phyloP scores from a whole-genome alignment of 768 basidiomycete species.

The Rhodotorula sphaerocarpa region DNA sequence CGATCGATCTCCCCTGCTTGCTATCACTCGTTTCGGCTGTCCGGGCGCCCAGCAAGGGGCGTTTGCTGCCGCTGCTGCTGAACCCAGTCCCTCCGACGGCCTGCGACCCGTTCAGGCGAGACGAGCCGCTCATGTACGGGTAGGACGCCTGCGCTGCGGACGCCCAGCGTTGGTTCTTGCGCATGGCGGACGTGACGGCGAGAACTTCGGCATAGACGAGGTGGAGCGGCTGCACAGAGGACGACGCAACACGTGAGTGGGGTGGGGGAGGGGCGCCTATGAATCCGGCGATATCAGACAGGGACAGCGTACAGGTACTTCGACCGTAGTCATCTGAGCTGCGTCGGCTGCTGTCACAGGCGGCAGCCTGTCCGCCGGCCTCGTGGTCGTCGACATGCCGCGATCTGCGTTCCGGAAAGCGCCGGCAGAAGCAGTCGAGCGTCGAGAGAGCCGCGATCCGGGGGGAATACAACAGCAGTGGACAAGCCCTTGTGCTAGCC shows the following conservation, averaged over 20 bases:
- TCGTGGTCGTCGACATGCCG: background rate
- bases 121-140: conserved; percentile 13
- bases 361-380: background rate
- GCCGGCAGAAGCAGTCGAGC: too few relatives aligned
- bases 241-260: background rate
- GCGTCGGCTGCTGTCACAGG: background rate
- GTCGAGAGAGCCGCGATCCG: background rate
- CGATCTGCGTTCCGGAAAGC: background rate
- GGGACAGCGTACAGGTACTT: conserved; percentile 23
- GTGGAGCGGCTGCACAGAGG: conserved; percentile 32
- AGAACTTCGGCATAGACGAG: conserved; percentile 81
- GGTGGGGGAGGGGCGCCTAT: too few relatives aligned
- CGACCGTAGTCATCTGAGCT: conserved; percentile 11
- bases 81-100: background rate
- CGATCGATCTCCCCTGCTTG: conserved; percentile 1
- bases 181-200: conserved; percentile 85
- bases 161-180: conserved; percentile 96
- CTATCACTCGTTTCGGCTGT: too few relatives aligned
- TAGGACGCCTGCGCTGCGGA: conserved; percentile 41
- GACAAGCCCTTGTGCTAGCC: too few relatives aligned
- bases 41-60: too few relatives aligned
- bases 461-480: too few relatives aligned
- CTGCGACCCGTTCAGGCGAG: conserved; percentile 1
- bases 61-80: too few relatives aligned
- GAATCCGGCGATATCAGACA: too few relatives aligned